Percentiles rank a stretch among this genome's conserved stretches.
phyloP scores from a whole-genome alignment of 345 rosid genomes.

The Carallia pectinifolia region DNA sequence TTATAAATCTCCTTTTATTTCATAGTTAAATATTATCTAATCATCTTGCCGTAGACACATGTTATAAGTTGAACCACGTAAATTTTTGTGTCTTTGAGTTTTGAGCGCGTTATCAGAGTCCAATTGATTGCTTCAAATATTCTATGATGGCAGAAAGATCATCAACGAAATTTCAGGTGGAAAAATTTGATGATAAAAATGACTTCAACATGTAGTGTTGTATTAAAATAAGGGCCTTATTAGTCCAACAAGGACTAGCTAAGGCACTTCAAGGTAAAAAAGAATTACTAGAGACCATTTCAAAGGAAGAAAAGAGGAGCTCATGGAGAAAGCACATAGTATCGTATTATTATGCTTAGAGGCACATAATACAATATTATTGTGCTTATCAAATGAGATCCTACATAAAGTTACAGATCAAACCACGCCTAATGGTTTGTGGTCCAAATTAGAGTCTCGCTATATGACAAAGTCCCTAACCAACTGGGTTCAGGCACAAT shows the following conservation, averaged over 20 bases:
- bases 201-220: too few species aligned
- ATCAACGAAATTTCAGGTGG: too few species aligned
- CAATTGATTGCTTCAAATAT: neutral
- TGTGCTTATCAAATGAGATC: neutral
- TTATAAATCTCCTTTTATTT: too few species aligned
- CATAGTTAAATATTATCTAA: too few species aligned
- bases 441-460: neutral
- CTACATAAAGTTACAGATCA: neutral
- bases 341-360: neutral
- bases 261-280: neutral
- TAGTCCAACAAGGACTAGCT: neutral
- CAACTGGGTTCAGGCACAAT: neutral
- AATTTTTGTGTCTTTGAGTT: too few species aligned
- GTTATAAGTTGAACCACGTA: too few species aligned
- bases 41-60: too few species aligned
- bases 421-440: neutral
- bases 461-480: neutral
- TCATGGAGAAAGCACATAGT: neutral
- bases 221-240: neutral
- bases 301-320: neutral
- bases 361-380: neutral
- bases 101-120: neutral
- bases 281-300: neutral
- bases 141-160: neutral
- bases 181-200: too few species aligned